Evolutionary conservation across 257 asterid genomes (phyloP), one percentile per base, ranked within the genome.

Genomic region (Solanum gracilifrons): DNA sequence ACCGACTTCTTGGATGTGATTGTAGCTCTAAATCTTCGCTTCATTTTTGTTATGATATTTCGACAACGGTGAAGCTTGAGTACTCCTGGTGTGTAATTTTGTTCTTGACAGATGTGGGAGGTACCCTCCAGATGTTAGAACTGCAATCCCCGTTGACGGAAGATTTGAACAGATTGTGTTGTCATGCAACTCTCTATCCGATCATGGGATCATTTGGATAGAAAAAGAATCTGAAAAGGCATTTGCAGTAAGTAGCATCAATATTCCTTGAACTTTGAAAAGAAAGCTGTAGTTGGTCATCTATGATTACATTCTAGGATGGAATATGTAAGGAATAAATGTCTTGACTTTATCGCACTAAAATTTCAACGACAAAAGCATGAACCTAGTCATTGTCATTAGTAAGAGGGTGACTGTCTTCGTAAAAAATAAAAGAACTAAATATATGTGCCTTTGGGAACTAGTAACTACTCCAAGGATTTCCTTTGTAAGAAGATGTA

Each of bases 81-180:
- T 80, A 29, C 41, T 18, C 68, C 29, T 82, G 85, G 55, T 82
- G 18, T 48, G 29, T 31, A 48, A 48, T 82, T 82, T 82, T 37
- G 41, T 82, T 39, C 43, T 82, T 29, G 41, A 41, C 92, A 95
- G 99, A 88, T 97, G 99, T 89, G 99, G 98, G 87, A 95, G 98
- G 92, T 95, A 71, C 84, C 98, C 93, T 21, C 99, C 99, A 13
- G 91, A 89, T 39, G 99, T 97, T 37, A 93, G 92, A 90, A 97
- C 99, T 66, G 98, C 99, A 3, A 97, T 97, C 86, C 99, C 99
- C 1, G 99, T 97, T 87, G 99, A 97, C 36, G 99, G 99, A 51
- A 92, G 99, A 87, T 97, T 96, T 88, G 99, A 97, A 91, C 99
- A 95, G 93, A 94, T 97, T 9, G 99, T 96, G 82, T 94, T 97